Base-by-base conservation (phyloP, 2,329 filamentous ascomycete species). In the Neofusicoccum umdonicola region DNA sequence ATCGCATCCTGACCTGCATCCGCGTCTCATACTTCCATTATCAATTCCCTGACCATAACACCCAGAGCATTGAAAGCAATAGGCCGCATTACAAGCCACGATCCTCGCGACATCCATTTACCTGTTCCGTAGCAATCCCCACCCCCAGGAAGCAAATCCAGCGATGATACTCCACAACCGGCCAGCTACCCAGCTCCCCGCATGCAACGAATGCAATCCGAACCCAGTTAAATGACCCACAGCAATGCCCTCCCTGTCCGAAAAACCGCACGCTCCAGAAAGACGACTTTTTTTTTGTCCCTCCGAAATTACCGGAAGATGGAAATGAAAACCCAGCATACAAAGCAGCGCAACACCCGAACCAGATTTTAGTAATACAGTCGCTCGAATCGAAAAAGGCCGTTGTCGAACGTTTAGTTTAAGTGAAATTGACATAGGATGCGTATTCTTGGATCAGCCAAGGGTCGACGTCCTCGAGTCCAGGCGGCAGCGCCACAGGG, bases 401-500 rank as follows among this genome's bases (percentile, higher is more conserved):
- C 50, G 50, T 31, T 7, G 11, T 17, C 11, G 27, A 37, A 45
- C 6, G 12, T 11, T 11, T n/a, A n/a, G 7, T 27, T 56, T 13
- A 63, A 17, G 51, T 47, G 19, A 80, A 70, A 63, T 79, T 76
- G 22, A 79, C 71, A n/a, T 75, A 72, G 60, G 76, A 73, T 11
- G 77, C 78, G 58, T 78, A 78, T 65, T 79, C 76, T 35, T 70
- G 65, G 15, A 76, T 70, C 5, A 80, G 66, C 76, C 77, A 80
- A 1, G 72, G 70, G 48, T 78, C 74, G 1, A 79, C 67, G 52
- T 72, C 76, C 52, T 75, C 71, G 64, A 71, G 75, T 13, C 62
- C 69, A 1, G 73, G 70, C 0, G 69, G 70, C 9, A 65, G 17
- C 7, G n/a, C 54, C 27, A 62, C 44, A 41, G 56, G 54, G 66